Conservation (phyloP, 192 early-diverging fungal species). For the Entomortierella chlamydospora region DNA sequence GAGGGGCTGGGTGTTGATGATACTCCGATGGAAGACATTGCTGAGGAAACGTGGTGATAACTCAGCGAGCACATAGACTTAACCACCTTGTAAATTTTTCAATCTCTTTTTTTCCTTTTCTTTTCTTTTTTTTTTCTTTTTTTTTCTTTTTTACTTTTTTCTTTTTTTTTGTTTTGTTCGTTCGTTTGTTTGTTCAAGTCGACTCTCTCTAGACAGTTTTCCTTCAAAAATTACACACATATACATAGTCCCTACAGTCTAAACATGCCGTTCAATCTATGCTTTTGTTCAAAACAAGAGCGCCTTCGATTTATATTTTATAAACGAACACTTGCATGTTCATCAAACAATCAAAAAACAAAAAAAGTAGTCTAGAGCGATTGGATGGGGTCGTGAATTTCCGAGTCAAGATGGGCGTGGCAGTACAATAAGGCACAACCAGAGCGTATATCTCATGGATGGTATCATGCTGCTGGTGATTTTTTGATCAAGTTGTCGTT, state of each 20-base stretch:
- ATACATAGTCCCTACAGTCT: too few species aligned
- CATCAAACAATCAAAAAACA: background rate
- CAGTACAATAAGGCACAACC: too few species aligned
- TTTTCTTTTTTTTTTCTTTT: conserved; percentile 1
- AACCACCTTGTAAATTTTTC: background rate
- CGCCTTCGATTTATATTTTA: background rate
- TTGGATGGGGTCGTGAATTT: background rate
- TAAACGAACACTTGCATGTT: background rate
- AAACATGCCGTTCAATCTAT: too few species aligned
- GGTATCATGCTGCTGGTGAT: background rate
- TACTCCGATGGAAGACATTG: conserved; percentile 46
- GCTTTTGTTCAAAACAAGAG: too few species aligned
- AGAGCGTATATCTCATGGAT: too few species aligned
- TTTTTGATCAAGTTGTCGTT: background rate
- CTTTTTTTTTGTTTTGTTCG: background rate
- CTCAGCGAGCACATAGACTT: background rate
- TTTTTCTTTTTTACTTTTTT: background rate
- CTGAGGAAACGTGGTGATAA: conserved; percentile 41
- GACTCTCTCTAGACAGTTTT: too few species aligned
- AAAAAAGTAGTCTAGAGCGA: background rate
- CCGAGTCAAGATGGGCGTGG: too few species aligned
- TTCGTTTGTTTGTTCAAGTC: too few species aligned
- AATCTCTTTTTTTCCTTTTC: background rate
- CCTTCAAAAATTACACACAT: background rate
- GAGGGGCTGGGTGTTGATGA: conserved; percentile 43